A percentile compares a stretch with the other conserved stretches of the same genome.
These are phyloP conservation scores for Chalciporus chontae DNA, from an alignment of 768 basidiomycete species.

Conservation along the genomic window DNA sequence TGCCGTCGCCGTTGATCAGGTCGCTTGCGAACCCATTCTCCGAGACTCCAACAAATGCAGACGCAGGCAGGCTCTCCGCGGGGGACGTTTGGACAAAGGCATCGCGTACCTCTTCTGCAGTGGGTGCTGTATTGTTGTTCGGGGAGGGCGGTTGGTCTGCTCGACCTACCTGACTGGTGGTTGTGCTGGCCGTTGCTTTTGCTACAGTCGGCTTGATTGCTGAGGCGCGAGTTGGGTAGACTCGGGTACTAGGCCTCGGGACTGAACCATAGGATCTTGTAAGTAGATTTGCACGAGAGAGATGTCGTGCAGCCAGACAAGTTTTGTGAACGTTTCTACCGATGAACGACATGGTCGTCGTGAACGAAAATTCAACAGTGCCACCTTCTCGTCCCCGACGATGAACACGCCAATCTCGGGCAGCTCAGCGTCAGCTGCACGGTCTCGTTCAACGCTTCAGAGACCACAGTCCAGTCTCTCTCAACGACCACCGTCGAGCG, in stretches of 20 bases:
- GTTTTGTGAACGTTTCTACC: slow-evolving; percentile 4
- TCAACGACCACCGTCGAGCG: slow-evolving; percentile 41
- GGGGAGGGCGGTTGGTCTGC: slow-evolving; percentile 13
- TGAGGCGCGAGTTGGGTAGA: slow-evolving; percentile 22
- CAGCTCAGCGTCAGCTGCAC: slow-evolving; percentile 2
- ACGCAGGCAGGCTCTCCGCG: slow-evolving; percentile 5
- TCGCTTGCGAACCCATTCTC: slow-evolving; percentile 25
- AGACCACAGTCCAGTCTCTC: slow-evolving; percentile 38
- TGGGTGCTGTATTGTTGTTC: slow-evolving; percentile 11
- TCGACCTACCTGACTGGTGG: slow-evolving; percentile 18
- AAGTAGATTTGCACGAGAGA: not conserved
- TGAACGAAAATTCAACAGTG: slow-evolving; percentile 2
- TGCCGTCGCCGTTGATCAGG: slow-evolving; percentile 18
- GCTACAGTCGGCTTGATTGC: slow-evolving; percentile 19
- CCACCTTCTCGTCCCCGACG: not conserved
- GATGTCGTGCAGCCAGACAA: slow-evolving; percentile 8
- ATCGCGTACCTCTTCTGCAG: slow-evolving; percentile 14
- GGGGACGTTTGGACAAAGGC: slow-evolving; percentile 13
- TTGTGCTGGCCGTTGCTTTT: slow-evolving; percentile 32
- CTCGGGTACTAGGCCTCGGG: slow-evolving; percentile 20
- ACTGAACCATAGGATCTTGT: slow-evolving; percentile 15
- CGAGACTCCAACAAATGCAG: not conserved
- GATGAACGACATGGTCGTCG: slow-evolving; percentile 17
- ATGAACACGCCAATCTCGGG: slow-evolving; percentile 24
- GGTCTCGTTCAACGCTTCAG: slow-evolving; percentile 23